These are phyloP conservation scores for Globisporangium acanthophoron DNA, from an alignment of 352 stramenopile genomes.

Conservation along the genomic window DNA sequence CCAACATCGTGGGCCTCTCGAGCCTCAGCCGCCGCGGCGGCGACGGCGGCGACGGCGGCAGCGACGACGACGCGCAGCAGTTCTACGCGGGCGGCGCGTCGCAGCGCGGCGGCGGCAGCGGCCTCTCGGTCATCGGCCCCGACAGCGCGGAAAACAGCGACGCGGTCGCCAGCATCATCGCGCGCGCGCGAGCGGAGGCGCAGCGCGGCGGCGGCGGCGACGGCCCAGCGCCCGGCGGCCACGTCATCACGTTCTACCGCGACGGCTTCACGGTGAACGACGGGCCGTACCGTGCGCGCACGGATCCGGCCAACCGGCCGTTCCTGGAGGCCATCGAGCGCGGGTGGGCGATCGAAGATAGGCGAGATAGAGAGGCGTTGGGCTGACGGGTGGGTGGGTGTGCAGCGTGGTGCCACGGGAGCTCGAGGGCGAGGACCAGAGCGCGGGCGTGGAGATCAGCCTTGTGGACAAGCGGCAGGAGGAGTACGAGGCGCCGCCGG, in stretches of 20 bases:
- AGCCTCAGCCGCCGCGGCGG: slow-evolving; percentile 44
- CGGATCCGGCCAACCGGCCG: slow-evolving; percentile 62
- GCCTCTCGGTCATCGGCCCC: slow-evolving; percentile 65
- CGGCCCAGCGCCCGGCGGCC: slow-evolving; percentile 16
- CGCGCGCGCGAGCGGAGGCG: slow-evolving; percentile 68
- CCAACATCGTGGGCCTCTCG: slow-evolving; percentile 80
- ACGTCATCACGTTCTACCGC: slow-evolving; percentile 83
- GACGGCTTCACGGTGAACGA: slow-evolving; percentile 84
- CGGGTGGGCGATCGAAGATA: slow-evolving; percentile 21
- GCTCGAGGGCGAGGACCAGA: slow-evolving; percentile 62
- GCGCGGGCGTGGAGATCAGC: slow-evolving; percentile 71
- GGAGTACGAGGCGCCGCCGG: slow-evolving; percentile 62
- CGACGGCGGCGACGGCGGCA: slow-evolving; percentile 25
- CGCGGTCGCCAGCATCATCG: slow-evolving; percentile 79
- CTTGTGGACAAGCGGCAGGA: slow-evolving; percentile 85
- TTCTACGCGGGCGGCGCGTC: slow-evolving; percentile 72
- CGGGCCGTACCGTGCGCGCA: slow-evolving; percentile 62
- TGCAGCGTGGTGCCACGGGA: slow-evolving; percentile 62
- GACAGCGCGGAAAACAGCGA: slow-evolving; percentile 33
- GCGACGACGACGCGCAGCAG: slow-evolving; percentile 41
- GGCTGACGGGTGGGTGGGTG: neutral
- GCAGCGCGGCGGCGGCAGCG: slow-evolving; percentile 64
- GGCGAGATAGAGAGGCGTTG: neutral
- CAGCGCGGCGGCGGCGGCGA: slow-evolving; percentile 19
- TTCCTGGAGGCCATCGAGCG: slow-evolving; percentile 82